phyloP scores from a whole-genome alignment of 108 stramenopile genomes.

The Cyclotella distinguenda region DNA sequence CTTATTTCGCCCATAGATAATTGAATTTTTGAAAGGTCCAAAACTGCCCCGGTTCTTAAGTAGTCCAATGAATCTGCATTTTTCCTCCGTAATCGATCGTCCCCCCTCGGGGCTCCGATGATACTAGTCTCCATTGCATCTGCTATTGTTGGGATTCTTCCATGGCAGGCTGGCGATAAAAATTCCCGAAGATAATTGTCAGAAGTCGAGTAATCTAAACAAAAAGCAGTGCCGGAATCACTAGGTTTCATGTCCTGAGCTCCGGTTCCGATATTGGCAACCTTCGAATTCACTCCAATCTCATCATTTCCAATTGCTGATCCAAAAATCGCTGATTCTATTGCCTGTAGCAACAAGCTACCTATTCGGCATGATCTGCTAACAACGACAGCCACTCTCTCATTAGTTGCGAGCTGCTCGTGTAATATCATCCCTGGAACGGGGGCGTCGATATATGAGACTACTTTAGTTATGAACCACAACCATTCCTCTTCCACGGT shows the following conservation, averaged over 20 bases:
- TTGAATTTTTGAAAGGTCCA: constrained; percentile 72
- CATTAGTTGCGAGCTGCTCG: constrained; percentile 51
- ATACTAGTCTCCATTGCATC: background rate
- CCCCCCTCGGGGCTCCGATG: constrained; percentile 1
- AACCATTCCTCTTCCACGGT: constrained; percentile 71
- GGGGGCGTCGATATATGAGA: constrained; percentile 69
- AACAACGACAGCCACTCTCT: constrained; percentile 38
- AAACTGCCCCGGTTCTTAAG: constrained; percentile 64
- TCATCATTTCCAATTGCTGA: background rate
- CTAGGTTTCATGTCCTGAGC: too few species aligned
- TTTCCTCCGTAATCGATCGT: constrained; percentile 23
- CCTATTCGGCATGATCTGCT: constrained; percentile 68
- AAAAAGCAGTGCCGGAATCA: too few species aligned
- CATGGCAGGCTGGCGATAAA: too few species aligned
- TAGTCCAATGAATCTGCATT: constrained; percentile 65
- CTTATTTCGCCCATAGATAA: constrained; percentile 58
- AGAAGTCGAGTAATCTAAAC: too few species aligned
- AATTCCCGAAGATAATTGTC: too few species aligned
- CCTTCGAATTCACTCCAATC: constrained; percentile 7
- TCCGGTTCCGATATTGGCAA: background rate
- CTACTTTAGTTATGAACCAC: constrained; percentile 73
- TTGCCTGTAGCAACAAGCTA: constrained; percentile 66
- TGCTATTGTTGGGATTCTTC: background rate
- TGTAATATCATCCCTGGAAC: constrained; percentile 69
- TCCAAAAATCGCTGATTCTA: constrained; percentile 54